Evolutionary conservation across 768 basidiomycete species (phyloP).

Genomic region (Mycena kentingensis): DNA sequence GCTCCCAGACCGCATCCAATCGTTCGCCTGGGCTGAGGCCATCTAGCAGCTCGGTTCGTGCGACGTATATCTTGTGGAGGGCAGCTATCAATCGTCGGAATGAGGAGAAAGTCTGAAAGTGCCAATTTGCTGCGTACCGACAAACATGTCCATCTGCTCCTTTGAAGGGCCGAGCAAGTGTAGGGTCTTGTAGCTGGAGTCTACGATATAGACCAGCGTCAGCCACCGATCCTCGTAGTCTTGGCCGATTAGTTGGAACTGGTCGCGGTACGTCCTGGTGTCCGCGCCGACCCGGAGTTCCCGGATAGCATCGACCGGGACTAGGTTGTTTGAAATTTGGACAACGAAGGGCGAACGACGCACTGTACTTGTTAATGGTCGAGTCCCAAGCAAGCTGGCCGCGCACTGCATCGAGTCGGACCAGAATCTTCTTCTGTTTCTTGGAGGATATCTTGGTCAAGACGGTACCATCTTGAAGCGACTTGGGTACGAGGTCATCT

Average conservation of each 20-base stretch:
- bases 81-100: too few species aligned
- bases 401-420: constrained; percentile 72
- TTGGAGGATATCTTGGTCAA: constrained; percentile 82
- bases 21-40: constrained; percentile 65
- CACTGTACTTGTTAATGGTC: constrained; percentile 57
- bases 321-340: constrained; percentile 38
- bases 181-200: constrained; percentile 80
- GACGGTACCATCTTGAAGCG: constrained; percentile 56
- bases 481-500: constrained; percentile 49
- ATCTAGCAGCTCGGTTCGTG: constrained; percentile 70
- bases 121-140: too few species aligned
- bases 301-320: constrained; percentile 83
- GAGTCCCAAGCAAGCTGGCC: constrained; percentile 74
- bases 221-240: constrained; percentile 75
- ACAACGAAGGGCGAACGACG: not conserved
- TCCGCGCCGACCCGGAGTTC: constrained; percentile 81
- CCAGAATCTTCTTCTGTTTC: constrained; percentile 64
- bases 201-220: constrained; percentile 79
- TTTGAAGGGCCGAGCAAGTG: constrained; percentile 76
- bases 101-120: too few species aligned
- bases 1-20: constrained; percentile 73
- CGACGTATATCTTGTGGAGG: constrained; percentile 60
- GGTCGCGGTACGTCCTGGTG: constrained; percentile 67
- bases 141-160: constrained; percentile 50
- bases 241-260: constrained; percentile 57